These are phyloP conservation scores for Fomitopsis pulvina DNA, from an alignment of 768 basidiomycete genomes.

Conservation along the genomic window DNA sequence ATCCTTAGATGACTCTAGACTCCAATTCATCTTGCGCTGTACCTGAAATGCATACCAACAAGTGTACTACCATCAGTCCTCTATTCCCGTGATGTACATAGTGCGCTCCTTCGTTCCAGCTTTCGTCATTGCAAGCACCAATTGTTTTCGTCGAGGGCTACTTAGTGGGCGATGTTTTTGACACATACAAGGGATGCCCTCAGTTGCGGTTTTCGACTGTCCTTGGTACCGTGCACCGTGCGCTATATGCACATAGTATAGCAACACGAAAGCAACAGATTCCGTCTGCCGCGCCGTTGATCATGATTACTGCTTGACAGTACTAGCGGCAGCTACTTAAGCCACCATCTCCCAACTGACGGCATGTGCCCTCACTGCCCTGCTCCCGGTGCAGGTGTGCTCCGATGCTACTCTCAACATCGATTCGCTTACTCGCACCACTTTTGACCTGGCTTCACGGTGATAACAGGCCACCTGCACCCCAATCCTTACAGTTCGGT, in stretches of 20 bases:
- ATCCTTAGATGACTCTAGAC: background rate
- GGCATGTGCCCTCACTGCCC: conserved; percentile 4
- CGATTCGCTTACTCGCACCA: conserved; percentile 11
- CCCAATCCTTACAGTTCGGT: conserved; percentile 41
- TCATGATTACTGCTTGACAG: too few species aligned
- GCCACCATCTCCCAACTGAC: background rate
- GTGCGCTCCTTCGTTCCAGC: background rate
- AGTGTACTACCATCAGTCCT: background rate
- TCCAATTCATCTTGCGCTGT: background rate
- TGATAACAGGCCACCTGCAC: background rate
- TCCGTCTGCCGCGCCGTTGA: too few species aligned
- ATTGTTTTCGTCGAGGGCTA: too few species aligned
- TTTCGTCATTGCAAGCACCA: too few species aligned
- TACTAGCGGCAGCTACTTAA: background rate
- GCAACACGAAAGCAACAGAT: too few species aligned
- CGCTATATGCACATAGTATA: too few species aligned
- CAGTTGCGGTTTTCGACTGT: too few species aligned
- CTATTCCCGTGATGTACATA: background rate
- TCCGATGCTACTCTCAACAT: conserved; percentile 17
- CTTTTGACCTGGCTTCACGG: conserved; percentile 2
- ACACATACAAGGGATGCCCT: too few species aligned
- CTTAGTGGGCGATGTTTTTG: too few species aligned
- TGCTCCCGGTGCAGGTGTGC: too few species aligned
- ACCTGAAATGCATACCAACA: background rate
- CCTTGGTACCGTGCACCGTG: too few species aligned